Evolutionary conservation across 139 green algal species (phyloP).

Genomic region (Chlorella vulgaris): DNA sequence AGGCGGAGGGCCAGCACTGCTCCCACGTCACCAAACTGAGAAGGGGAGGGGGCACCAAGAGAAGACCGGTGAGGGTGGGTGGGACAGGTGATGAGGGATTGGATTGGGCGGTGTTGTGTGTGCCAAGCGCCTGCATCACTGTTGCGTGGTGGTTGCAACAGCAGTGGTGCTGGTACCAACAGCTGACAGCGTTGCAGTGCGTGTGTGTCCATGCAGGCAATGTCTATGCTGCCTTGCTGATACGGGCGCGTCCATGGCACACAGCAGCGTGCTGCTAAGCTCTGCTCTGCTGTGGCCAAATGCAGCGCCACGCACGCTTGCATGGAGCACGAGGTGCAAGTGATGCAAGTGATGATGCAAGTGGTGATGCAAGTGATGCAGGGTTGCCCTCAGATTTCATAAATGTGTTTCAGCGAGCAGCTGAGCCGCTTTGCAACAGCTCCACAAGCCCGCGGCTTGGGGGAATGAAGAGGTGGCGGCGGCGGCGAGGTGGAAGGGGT

Average conservation of each 20-base stretch:
- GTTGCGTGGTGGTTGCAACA: no score
- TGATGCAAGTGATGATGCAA: not conserved
- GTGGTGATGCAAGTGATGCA: not conserved
- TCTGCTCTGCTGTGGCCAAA: not conserved
- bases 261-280: no score
- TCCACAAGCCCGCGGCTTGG: slow-evolving; percentile 9
- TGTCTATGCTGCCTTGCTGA: no score
- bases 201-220: no score
- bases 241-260: no score
- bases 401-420: slow-evolving; percentile 39
- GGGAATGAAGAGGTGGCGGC: not conserved
- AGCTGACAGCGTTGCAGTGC: no score
- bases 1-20: slow-evolving; percentile 9
- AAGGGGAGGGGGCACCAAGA: not conserved
- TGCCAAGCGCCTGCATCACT: not conserved
- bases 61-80: not conserved
- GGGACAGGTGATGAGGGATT: not conserved
- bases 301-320: not conserved
- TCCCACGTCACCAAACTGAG: slow-evolving; percentile 29
- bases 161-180: no score
- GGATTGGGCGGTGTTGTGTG: not conserved
- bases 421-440: slow-evolving; percentile 1
- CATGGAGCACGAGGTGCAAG: not conserved
- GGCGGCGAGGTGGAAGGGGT: not conserved
- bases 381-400: slow-evolving; percentile 51